phyloP scores from a whole-genome alignment of 352 stramenopile genomes.

The Phytophthora gonapodyides region DNA sequence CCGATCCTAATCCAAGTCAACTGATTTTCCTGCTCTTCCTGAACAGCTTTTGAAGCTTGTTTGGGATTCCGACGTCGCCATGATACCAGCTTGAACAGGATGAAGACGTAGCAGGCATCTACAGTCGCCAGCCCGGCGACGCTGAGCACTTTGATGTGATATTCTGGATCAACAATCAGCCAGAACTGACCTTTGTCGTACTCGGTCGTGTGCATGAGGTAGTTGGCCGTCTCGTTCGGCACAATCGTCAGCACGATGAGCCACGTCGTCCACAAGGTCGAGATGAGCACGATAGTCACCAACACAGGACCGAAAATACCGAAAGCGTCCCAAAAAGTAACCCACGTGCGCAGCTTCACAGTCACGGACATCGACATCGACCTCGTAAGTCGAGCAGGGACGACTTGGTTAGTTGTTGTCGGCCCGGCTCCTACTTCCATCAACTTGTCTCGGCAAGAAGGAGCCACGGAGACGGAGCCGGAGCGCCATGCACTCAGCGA shows the following conservation, averaged over 20 bases:
- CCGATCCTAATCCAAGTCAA: too few species aligned
- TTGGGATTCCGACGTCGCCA: neutral
- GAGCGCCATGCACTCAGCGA: too few species aligned
- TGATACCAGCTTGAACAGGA: slow-evolving; percentile 14
- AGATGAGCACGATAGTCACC: slow-evolving; percentile 12
- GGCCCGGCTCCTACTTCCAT: too few species aligned
- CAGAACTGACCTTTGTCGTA: slow-evolving; percentile 48
- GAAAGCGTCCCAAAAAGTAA: slow-evolving; percentile 22
- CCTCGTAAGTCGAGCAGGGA: neutral
- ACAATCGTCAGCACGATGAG: slow-evolving; percentile 35
- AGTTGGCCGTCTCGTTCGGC: slow-evolving; percentile 38
- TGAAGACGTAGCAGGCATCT: neutral
- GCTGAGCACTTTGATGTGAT: slow-evolving; percentile 5
- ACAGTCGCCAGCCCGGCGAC: slow-evolving; percentile 2
- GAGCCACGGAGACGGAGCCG: too few species aligned
- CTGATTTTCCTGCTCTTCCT: too few species aligned
- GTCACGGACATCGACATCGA: too few species aligned
- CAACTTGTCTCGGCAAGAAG: too few species aligned
- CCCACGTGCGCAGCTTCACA: neutral
- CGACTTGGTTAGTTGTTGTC: neutral
- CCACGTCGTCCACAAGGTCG: slow-evolving; percentile 32
- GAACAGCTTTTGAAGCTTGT: too few species aligned
- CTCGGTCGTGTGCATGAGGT: slow-evolving; percentile 40
- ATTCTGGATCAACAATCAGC: slow-evolving; percentile 21
- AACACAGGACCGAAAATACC: slow-evolving; percentile 16